Evolutionary conservation across 2,329 filamentous ascomycete genomes (phyloP).

Genomic region (Ceratocystis papillata): DNA sequence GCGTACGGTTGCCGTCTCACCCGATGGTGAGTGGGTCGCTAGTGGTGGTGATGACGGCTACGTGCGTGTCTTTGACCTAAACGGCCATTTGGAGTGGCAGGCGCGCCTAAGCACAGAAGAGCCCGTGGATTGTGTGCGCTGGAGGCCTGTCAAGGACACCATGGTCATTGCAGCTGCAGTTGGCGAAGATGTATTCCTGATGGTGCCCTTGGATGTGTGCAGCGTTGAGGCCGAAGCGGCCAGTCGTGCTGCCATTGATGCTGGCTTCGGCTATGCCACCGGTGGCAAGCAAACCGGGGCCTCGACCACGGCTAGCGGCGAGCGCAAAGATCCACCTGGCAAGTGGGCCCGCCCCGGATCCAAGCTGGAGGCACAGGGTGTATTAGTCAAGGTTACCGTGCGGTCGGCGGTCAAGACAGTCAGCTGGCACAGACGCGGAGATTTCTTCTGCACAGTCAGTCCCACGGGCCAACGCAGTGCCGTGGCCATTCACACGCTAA

Average conservation of each 20-base stretch:
- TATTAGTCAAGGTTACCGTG: constrained; percentile 70
- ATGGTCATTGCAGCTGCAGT: constrained; percentile 73
- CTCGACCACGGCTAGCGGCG: constrained; percentile 41
- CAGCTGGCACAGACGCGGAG: constrained; percentile 85
- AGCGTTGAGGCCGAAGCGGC: constrained; percentile 62
- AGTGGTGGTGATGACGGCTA: constrained; percentile 92
- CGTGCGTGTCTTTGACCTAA: constrained; percentile 82
- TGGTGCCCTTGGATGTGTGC: constrained; percentile 62
- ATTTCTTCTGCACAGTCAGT: constrained; percentile 88
- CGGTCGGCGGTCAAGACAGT: constrained; percentile 74
- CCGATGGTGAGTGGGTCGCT: constrained; percentile 73
- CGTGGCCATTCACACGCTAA: constrained; percentile 87
- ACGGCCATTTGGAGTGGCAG: constrained; percentile 79
- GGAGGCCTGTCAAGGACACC: constrained; percentile 74
- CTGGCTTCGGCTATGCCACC: constrained; percentile 87
- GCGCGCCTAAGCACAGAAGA: constrained; percentile 66
- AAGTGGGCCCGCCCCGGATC: constrained; percentile 73
- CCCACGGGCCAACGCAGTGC: constrained; percentile 66
- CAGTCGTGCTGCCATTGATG: constrained; percentile 67
- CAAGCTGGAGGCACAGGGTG: constrained; percentile 63
- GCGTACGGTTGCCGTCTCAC: constrained; percentile 72
- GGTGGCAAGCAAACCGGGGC: constrained; percentile 44
- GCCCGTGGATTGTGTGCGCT: constrained; percentile 74
- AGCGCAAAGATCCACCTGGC: constrained; percentile 63
- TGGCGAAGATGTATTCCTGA: constrained; percentile 76